Evolutionary conservation across 345 rosid genomes (phyloP), one percentile per base, ranked within the genome.

Genomic region (Nephelium lappaceum): DNA sequence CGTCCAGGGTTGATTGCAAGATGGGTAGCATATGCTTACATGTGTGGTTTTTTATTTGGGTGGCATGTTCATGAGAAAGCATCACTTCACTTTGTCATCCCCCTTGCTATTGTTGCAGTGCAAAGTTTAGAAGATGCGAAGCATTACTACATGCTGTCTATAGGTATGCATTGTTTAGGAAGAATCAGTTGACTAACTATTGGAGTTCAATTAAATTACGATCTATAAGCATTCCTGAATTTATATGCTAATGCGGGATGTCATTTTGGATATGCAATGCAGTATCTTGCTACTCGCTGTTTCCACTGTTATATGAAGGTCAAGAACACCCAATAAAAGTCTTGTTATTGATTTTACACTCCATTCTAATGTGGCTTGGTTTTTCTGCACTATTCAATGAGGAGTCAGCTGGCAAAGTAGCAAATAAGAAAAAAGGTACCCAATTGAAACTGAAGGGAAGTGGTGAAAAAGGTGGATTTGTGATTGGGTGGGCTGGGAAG

Each of bases 1-100:
- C 89, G 72, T 27, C 92, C 94, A 16, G 31, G 77, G 23, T 42
- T 67, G 53, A 47, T 89, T 45, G 88, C 92, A 72, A 90, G 98
- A 84, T 93, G 92, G 93, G 81, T 96, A 77, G 84, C 93, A 39
- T 94, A 92, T 85, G 92, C 97, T 57, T 94, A 93, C 77, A 91
- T 93, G 0, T 92, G 99, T 23, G 97, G 98, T 10, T 96, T 93
- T 81, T 73, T 96, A 21, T 93, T 92, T 75, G 99, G 99, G 77
- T 96, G 99, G 99, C 99, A 96, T 84, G 97, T 96, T 57, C 99
- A 96, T 62, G 99, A 96, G 83, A 96, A 96, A 84, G 99, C 98
- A 45, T 91, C 98, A 5, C 95, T 96, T 74, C 98, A 96, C 79
- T 93, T 94, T 83, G 85, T 91, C 16, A 88, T 96, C 72, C 97